Evolutionary conservation across 345 rosid species (phyloP).

Genomic region (Camelina sativa): DNA sequence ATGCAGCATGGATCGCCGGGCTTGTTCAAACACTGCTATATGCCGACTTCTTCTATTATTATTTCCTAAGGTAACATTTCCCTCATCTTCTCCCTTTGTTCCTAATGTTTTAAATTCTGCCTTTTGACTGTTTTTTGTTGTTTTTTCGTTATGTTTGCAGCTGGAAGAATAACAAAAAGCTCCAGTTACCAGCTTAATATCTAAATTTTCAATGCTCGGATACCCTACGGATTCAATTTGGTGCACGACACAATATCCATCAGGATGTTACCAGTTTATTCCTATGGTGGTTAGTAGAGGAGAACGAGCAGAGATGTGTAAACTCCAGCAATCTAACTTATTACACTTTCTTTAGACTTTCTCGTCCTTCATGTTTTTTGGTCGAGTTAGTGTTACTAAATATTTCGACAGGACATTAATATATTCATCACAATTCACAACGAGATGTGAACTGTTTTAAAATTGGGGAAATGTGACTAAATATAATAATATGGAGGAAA

Average conservation of each 20-base stretch:
- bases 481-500: not conserved
- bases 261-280: conserved; percentile 18
- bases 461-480: not conserved
- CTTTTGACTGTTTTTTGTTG: not conserved
- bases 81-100: not conserved
- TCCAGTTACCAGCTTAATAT: conserved; percentile 76
- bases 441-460: not conserved
- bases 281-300: conserved; percentile 31
- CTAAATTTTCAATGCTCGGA: conserved; percentile 6
- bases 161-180: conserved; percentile 90
- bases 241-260: conserved; percentile 12
- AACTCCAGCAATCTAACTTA: conserved; percentile 31
- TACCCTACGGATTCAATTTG: conserved; percentile 20
- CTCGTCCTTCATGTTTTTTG: not conserved
- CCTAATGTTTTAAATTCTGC: not conserved
- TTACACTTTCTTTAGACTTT: conserved; percentile 23
- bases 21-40: conserved; percentile 71
- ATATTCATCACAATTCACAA: not conserved
- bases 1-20: conserved; percentile 88
- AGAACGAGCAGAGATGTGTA: conserved; percentile 32
- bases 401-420: not conserved
- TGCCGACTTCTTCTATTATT: conserved; percentile 85
- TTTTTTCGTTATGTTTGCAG: conserved; percentile 45
- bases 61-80: conserved; percentile 62
- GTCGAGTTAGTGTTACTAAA: conserved; percentile 15